A percentile compares a stretch with the other conserved stretches of the same genome.
These are phyloP conservation scores for Yamadazyma taylorii DNA, from an alignment of 1,139 yeast species.

Conservation along the genomic window DNA sequence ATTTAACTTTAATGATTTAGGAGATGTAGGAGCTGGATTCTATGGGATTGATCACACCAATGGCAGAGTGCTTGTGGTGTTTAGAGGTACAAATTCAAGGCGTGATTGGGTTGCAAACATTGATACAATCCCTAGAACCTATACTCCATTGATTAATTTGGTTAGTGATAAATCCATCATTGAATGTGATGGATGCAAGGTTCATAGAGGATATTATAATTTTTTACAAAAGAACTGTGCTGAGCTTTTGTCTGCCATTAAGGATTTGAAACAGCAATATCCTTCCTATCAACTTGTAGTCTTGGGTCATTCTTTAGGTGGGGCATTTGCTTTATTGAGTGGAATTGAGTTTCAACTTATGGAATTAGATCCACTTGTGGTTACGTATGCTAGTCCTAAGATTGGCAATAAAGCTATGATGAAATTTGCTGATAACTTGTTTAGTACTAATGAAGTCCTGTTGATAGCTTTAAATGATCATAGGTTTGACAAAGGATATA, in stretches of 20 bases:
- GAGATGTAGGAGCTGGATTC: constrained; percentile 54
- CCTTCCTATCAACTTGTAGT: constrained; percentile 53
- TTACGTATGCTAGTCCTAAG: constrained; percentile 63
- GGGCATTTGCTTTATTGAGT: constrained; percentile 60
- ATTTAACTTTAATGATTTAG: constrained; percentile 39
- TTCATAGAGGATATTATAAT: constrained; percentile 59
- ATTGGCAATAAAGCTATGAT: constrained; percentile 56
- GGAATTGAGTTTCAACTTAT: constrained; percentile 57
- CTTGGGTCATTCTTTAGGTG: constrained; percentile 75
- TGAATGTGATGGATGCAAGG: constrained; percentile 49
- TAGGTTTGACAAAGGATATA: constrained; percentile 31
- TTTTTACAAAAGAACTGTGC: constrained; percentile 42
- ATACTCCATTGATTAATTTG: constrained; percentile 30
- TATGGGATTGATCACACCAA: constrained; percentile 41
- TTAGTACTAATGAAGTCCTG: constrained; percentile 32
- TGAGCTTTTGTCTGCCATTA: constrained; percentile 32
- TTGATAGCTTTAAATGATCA: constrained; percentile 10
- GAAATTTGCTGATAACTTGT: constrained; percentile 51
- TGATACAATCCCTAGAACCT: constrained; percentile 40
- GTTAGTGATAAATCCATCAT: constrained; percentile 15
- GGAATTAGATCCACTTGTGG: constrained; percentile 53
- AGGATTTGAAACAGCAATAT: constrained; percentile 27
- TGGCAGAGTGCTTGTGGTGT: constrained; percentile 40
- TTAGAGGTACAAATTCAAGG: constrained; percentile 59
- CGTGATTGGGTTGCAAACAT: constrained; percentile 61